Conservation (phyloP, 148 eudicot genomes). For the Diospyros kaki region DNA sequence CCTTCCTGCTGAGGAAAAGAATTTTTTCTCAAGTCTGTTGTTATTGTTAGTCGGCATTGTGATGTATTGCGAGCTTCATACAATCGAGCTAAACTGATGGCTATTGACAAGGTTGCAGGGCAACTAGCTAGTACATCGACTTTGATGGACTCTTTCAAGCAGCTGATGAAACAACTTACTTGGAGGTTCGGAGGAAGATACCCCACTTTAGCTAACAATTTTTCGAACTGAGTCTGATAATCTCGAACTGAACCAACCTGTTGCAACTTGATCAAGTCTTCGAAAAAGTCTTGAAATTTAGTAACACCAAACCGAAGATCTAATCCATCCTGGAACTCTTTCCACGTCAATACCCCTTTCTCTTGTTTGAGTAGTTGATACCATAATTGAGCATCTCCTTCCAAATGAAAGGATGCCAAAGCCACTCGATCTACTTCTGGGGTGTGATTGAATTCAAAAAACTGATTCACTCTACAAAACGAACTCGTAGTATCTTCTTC, state of each 20-base stretch:
- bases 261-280: background rate
- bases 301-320: background rate
- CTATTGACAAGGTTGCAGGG: background rate
- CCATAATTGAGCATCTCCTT: background rate
- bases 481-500: background rate
- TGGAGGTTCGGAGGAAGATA: background rate
- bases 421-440: background rate
- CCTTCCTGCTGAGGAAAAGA: no score
- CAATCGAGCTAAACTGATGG: no score
- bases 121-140: background rate
- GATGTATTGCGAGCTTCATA: no score
- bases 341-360: background rate
- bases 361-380: background rate
- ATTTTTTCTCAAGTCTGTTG: background rate
- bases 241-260: background rate
- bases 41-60: background rate
- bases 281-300: background rate
- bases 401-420: background rate
- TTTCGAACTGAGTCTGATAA: no score
- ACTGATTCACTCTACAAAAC: no score
- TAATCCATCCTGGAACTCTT: background rate
- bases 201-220: no score
- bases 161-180: background rate
- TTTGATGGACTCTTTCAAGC: background rate
- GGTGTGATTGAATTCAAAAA: background rate